These are phyloP conservation scores for Suillus americanus DNA, from an alignment of 768 basidiomycete species.

Conservation along the genomic window DNA sequence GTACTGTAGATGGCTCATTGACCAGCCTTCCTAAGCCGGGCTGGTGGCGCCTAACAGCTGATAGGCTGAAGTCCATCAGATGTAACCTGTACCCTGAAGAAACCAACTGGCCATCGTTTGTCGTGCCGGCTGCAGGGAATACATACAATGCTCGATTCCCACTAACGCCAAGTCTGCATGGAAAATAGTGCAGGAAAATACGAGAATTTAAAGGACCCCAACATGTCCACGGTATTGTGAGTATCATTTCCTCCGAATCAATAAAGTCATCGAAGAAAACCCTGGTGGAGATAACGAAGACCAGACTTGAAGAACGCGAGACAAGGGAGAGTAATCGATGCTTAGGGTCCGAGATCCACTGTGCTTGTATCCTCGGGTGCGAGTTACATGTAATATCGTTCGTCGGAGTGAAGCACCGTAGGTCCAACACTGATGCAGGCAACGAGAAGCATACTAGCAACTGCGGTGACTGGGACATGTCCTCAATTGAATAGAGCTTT, in stretches of 20 bases:
- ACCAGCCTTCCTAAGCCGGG: neutral
- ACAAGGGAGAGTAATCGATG: neutral
- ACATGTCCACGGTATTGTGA: neutral
- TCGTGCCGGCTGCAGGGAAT: neutral
- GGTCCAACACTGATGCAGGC: neutral
- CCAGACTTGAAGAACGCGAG: neutral
- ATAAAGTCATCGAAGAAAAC: neutral
- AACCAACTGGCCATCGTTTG: neutral
- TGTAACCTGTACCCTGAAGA: neutral
- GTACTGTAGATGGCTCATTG: neutral
- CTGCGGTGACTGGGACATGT: neutral
- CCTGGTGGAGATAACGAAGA: neutral
- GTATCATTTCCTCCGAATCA: neutral
- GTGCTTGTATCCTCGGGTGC: neutral
- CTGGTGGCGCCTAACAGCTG: neutral
- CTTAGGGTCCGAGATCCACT: neutral
- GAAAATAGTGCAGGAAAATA: neutral
- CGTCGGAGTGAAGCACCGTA: neutral
- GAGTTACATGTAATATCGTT: neutral
- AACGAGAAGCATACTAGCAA: neutral
- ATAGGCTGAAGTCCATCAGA: neutral
- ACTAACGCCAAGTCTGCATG: neutral
- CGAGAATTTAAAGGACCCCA: neutral
- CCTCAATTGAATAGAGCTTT: slow-evolving; percentile 1
- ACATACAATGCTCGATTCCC: neutral